Percentiles rank a stretch among this genome's conserved stretches.
phyloP scores from a whole-genome alignment of 495 filamentous ascomycete species.

The Trichoderma virens region DNA sequence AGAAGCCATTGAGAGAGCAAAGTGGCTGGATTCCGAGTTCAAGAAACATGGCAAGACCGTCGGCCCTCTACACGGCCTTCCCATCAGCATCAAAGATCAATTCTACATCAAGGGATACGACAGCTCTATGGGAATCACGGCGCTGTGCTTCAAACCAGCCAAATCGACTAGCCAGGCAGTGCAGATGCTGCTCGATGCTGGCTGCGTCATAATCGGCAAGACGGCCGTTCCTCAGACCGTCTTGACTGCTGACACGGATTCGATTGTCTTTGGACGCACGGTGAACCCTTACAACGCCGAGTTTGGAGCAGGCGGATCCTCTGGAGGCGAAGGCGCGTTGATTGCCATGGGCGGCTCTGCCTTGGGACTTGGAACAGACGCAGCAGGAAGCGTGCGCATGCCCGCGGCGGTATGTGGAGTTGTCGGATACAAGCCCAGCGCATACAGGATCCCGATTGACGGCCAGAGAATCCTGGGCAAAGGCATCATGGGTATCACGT shows the following conservation, averaged over 20 bases:
- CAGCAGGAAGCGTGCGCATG: slow-evolving; percentile 59
- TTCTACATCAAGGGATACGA: slow-evolving; percentile 47
- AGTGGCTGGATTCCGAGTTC: slow-evolving; percentile 46
- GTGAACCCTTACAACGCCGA: slow-evolving; percentile 52
- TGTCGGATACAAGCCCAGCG: slow-evolving; percentile 52
- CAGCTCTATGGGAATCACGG: background rate
- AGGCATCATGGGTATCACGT: background rate
- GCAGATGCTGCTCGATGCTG: slow-evolving; percentile 29
- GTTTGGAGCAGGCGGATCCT: slow-evolving; percentile 53
- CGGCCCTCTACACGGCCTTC: slow-evolving; percentile 62
- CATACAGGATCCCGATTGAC: slow-evolving; percentile 27
- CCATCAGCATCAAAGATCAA: slow-evolving; percentile 58
- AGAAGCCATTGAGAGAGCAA: slow-evolving; percentile 49
- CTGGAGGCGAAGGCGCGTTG: slow-evolving; percentile 52
- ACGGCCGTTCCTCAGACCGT: slow-evolving; percentile 49
- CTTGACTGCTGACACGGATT: slow-evolving; percentile 43
- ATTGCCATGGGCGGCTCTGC: slow-evolving; percentile 35
- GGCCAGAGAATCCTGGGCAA: background rate
- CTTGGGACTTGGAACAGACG: slow-evolving; percentile 52
- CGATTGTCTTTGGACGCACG: slow-evolving; percentile 57
- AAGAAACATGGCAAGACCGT: slow-evolving; percentile 37
- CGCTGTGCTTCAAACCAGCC: background rate
- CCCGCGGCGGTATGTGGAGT: slow-evolving; percentile 52
- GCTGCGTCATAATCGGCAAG: slow-evolving; percentile 41
- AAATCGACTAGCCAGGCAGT: slow-evolving; percentile 12